Conservation (phyloP, 176 grass and related monocot species). For the Oryza meridionalis region DNA sequence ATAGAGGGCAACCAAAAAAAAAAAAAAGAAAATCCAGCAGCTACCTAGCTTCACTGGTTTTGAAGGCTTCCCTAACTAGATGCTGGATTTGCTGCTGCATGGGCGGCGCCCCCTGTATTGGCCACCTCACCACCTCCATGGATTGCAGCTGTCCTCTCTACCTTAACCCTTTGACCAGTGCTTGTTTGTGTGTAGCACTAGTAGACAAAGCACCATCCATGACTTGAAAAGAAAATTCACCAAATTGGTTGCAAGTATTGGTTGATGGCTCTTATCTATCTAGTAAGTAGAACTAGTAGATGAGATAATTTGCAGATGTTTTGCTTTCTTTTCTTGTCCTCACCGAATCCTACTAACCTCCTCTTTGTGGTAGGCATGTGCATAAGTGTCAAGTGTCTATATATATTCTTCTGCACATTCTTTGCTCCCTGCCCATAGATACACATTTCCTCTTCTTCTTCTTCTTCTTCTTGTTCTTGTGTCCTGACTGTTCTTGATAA, state of each 20-base stretch:
- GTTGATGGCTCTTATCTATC: background rate
- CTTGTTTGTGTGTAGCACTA: background rate
- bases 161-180: background rate
- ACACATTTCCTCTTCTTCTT: background rate
- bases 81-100: background rate
- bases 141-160: background rate
- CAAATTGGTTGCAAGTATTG: background rate
- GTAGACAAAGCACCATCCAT: background rate
- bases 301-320: background rate
- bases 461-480: background rate
- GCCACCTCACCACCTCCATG: background rate
- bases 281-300: background rate
- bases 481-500: background rate
- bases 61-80: background rate
- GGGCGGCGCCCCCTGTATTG: slow-evolving; percentile 42
- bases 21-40: background rate
- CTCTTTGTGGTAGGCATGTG: background rate
- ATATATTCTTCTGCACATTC: slow-evolving; percentile 29
- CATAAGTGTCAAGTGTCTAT: background rate
- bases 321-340: background rate
- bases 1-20: background rate
- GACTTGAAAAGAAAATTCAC: background rate
- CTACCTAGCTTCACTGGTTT: slow-evolving; percentile 39
- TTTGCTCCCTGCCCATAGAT: slow-evolving; percentile 3
- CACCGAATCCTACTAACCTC: background rate